Evolutionary conservation across 352 stramenopile species (phyloP).

Genomic region (Elongisporangium prolatum): DNA sequence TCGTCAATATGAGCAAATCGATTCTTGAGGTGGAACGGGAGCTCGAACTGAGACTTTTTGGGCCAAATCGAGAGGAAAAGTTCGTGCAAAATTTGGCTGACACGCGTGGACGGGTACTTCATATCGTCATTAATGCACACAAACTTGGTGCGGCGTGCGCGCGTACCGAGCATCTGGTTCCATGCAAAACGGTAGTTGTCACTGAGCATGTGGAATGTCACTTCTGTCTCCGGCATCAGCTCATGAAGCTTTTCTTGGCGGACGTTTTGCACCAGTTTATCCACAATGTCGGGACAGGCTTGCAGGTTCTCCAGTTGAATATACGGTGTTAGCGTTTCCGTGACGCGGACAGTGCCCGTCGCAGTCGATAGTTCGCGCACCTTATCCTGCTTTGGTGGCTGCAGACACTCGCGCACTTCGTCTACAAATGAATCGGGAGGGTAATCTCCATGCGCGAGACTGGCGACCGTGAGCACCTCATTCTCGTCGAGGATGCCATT

Average conservation of each 20-base stretch:
- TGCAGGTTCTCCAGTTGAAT: constrained; percentile 62
- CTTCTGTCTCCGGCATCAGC: constrained; percentile 77
- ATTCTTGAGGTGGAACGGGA: constrained; percentile 85
- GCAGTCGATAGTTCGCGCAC: constrained; percentile 55
- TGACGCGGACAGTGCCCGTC: constrained; percentile 54
- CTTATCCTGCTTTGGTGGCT: constrained; percentile 68
- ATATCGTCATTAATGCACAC: constrained; percentile 97
- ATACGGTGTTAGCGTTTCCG: constrained; percentile 70
- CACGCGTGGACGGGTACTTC: constrained; percentile 72
- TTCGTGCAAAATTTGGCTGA: constrained; percentile 86
- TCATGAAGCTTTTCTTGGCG: constrained; percentile 54
- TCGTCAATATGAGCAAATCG: constrained; percentile 83
- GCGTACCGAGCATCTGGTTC: constrained; percentile 91
- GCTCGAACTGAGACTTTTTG: constrained; percentile 88
- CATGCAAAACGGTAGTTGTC: constrained; percentile 89
- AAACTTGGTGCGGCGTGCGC: constrained; percentile 91
- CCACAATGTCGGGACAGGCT: constrained; percentile 37
- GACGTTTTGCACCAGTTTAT: constrained; percentile 60
- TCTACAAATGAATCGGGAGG: constrained; percentile 64
- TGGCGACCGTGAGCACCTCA: constrained; percentile 87
- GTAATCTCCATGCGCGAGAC: constrained; percentile 69
- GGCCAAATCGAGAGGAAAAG: constrained; percentile 93
- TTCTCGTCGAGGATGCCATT: constrained; percentile 90
- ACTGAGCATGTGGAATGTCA: constrained; percentile 95
- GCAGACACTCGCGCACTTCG: constrained; percentile 60